These are phyloP conservation scores for Xerocomus potaroensis DNA, from an alignment of 768 basidiomycete genomes.

Conservation along the genomic window DNA sequence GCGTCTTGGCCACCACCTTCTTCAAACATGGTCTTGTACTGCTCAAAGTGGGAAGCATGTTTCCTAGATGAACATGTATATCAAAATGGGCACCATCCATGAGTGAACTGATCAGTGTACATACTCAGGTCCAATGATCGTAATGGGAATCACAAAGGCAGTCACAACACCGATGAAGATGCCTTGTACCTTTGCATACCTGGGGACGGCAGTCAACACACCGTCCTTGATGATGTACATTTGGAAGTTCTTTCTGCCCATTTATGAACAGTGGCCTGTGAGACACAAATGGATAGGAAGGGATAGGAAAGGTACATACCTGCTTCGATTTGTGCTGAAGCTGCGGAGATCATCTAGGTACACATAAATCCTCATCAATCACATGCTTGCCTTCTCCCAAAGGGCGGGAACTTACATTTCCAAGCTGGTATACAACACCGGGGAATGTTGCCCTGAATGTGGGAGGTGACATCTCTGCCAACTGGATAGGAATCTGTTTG, in stretches of 20 bases:
- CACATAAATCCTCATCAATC: background rate
- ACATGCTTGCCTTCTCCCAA: too few species aligned
- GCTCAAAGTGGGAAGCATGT: conserved; percentile 80
- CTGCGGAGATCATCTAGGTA: conserved; percentile 59
- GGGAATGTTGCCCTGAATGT: conserved; percentile 89
- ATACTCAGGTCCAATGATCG: conserved; percentile 74
- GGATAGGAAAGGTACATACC: conserved; percentile 33
- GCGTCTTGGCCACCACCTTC: conserved; percentile 59
- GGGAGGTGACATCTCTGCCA: conserved; percentile 82
- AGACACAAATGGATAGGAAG: background rate
- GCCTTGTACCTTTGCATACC: conserved; percentile 77
- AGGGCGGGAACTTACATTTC: conserved; percentile 43
- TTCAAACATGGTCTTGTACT: conserved; percentile 74
- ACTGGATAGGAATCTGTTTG: conserved; percentile 62
- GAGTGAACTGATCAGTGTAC: conserved; percentile 25
- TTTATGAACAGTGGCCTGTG: conserved; percentile 26
- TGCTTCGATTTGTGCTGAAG: conserved; percentile 79
- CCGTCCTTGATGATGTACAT: conserved; percentile 46
- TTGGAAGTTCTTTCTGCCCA: conserved; percentile 56
- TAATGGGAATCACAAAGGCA: conserved; percentile 70
- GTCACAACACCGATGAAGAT: conserved; percentile 84
- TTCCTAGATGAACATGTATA: conserved; percentile 47
- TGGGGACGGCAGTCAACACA: conserved; percentile 40
- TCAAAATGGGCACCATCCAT: background rate
- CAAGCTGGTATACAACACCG: conserved; percentile 80